phyloP scores from a whole-genome alignment of 306 rosid genomes.

The Purshia tridentata region DNA sequence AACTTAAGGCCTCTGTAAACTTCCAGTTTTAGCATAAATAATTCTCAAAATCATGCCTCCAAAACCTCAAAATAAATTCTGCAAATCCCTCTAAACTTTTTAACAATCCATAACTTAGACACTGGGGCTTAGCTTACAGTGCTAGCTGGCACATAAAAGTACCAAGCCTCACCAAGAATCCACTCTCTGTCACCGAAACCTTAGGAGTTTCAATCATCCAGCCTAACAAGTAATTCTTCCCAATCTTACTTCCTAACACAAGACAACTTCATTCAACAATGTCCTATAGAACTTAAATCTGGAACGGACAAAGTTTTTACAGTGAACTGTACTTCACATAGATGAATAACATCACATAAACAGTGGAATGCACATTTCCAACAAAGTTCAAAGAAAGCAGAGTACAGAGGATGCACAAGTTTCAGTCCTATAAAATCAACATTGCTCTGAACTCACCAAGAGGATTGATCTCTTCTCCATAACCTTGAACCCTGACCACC shows the following conservation, averaged over 20 bases:
- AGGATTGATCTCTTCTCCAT: constrained; percentile 92
- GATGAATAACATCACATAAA: not conserved
- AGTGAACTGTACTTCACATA: not conserved
- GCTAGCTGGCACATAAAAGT: not conserved
- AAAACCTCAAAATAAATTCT: constrained; percentile 11
- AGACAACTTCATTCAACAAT: not conserved
- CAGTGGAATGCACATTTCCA: not conserved
- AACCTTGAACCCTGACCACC: constrained; percentile 89
- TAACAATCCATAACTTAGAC: not conserved
- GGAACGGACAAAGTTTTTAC: not conserved
- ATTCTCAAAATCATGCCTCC: not conserved
- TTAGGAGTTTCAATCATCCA: not conserved
- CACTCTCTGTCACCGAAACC: constrained; percentile 6
- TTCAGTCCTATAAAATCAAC: constrained; percentile 4
- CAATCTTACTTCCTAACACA: not conserved
- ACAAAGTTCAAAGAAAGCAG: constrained; percentile 7
- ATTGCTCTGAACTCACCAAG: constrained; percentile 67
- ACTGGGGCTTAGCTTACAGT: not conserved
- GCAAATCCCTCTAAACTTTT: constrained; percentile 6
- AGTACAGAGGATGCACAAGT: constrained; percentile 15
- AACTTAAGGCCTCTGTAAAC: not conserved
- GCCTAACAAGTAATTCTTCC: not conserved
- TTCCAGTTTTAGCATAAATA: not conserved
- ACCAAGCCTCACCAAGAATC: constrained; percentile 10
- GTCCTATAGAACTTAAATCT: not conserved